Evolutionary conservation across 106 monocot species (phyloP), one percentile per base, ranked within the genome.

Genomic region (Phalaenopsis equestris): DNA sequence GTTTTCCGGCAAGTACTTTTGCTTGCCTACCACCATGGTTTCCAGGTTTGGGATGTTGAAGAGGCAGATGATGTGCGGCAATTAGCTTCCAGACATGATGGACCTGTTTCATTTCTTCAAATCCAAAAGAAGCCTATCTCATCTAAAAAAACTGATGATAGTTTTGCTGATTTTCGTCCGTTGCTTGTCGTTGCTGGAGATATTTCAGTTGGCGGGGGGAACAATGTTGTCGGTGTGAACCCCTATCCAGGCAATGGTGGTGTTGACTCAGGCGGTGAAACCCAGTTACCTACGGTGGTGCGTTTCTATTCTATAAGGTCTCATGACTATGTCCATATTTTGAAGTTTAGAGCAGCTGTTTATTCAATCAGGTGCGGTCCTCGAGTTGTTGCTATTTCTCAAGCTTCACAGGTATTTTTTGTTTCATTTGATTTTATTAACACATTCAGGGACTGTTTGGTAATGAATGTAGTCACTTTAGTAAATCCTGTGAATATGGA

Each of bases 1-100:
- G 47, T 67, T 41, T 75, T 72, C 43, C 90, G 91, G 30, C 87
- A 88, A 85, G 89, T 93, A 80, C 85, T 96, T 42, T 61, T 96
- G 82, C 37, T 96, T 42, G 90, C 85, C 77, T 96, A 91, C 83
- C 85, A 82, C 41, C 89, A 90, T 84, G 95, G 95, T 42, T 96
- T 96, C 65, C 91, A 96, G 79, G 88, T 96, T 55, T 96, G 95
- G 95, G 95, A 96, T 88, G 91, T 96, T 74, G 93, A 96, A 82
- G 86, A 91, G 67, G 89, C 91, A 72, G 86, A 93, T 85, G 87
- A 91, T 88, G 88, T 91, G 56, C 84, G 83, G 2, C 86, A 83
- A 78, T 45, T 91, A 39, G 88, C 75, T 42, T 91, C 91, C 58
- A 86, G 86, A 49, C 84, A 86, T 72, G 91, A 91, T 81, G 88